Percentiles rank a stretch among this genome's conserved stretches.
Evolutionary conservation across 345 rosid genomes (phyloP).

Genomic region (Pelargonium nanum): DNA sequence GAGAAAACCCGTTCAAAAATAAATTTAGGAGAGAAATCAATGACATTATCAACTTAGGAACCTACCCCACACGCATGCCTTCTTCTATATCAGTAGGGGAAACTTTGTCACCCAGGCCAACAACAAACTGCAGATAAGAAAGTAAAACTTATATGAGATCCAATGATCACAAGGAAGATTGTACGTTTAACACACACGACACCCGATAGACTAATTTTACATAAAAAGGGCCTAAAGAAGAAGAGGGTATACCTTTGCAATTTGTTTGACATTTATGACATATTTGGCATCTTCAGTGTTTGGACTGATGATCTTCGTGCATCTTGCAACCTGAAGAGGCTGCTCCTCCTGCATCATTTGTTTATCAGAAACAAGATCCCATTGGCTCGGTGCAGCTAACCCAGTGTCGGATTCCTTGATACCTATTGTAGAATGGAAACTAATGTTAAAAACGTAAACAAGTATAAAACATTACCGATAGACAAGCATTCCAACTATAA

Average conservation of each 20-base stretch:
- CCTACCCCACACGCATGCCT: slow-evolving; percentile 98
- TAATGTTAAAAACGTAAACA: neutral
- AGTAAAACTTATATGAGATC: too few relatives aligned
- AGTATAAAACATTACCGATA: neutral
- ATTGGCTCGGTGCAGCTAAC: slow-evolving; percentile 92
- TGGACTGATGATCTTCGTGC: slow-evolving; percentile 92
- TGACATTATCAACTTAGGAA: neutral
- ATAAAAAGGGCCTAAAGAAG: neutral
- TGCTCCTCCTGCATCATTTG: slow-evolving; percentile 99
- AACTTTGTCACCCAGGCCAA: slow-evolving; percentile 96
- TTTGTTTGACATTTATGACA: slow-evolving; percentile 91
- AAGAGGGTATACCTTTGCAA: slow-evolving; percentile 59
- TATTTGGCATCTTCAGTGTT: slow-evolving; percentile 95
- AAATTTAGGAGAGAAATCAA: too few relatives aligned
- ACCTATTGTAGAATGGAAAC: slow-evolving; percentile 26
- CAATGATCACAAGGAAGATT: too few relatives aligned
- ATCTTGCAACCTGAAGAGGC: slow-evolving; percentile 96
- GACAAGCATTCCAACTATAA: too few relatives aligned
- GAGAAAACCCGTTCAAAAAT: too few relatives aligned
- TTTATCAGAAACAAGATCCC: slow-evolving; percentile 99
- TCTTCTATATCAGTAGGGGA: slow-evolving; percentile 96
- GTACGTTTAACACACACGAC: too few relatives aligned
- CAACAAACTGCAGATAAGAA: slow-evolving; percentile 58
- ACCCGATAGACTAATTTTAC: too few relatives aligned
- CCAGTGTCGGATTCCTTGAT: slow-evolving; percentile 98